phyloP scores from a whole-genome alignment of 2,329 filamentous ascomycete genomes.

The Helicocarpus griseus region DNA sequence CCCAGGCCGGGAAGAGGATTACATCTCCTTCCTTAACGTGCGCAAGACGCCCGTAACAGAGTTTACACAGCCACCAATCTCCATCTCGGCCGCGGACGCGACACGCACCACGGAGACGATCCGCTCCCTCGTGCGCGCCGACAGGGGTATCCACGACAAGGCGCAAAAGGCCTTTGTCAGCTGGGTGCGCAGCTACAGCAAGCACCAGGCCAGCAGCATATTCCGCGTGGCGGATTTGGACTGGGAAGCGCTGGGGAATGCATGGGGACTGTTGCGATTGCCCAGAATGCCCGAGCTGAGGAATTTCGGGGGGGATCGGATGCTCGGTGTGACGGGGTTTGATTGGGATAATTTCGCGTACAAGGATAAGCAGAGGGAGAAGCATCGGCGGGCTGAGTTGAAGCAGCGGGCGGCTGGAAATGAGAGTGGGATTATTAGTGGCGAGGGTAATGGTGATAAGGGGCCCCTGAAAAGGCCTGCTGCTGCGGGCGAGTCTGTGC shows the following conservation, averaged over 20 bases:
- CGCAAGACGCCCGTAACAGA: conserved; percentile 67
- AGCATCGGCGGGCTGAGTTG: conserved; percentile 50
- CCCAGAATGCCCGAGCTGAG: conserved; percentile 91
- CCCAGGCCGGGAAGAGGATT: conserved; percentile 79
- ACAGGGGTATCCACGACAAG: conserved; percentile 70
- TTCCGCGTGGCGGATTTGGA: conserved; percentile 75
- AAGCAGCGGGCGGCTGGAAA: conserved; percentile 31
- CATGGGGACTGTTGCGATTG: conserved; percentile 77
- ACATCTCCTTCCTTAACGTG: conserved; percentile 75
- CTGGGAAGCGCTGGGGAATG: conserved; percentile 70
- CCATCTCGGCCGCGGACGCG: conserved; percentile 54
- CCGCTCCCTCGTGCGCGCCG: conserved; percentile 45
- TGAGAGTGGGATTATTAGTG: background rate
- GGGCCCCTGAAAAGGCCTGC: conserved; percentile 43
- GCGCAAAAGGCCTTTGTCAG: conserved; percentile 86
- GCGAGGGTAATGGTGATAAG: conserved; percentile 20
- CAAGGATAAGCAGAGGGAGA: conserved; percentile 62
- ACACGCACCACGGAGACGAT: conserved; percentile 49
- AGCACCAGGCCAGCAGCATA: conserved; percentile 83
- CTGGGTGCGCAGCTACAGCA: conserved; percentile 84
- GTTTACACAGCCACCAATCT: conserved; percentile 47
- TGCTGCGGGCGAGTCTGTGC: conserved; percentile 50
- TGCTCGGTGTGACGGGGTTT: conserved; percentile 41
- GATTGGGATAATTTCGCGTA: conserved; percentile 62
- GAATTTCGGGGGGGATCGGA: conserved; percentile 59